A percentile compares a stretch with the other conserved stretches of the same genome.
Conservation (phyloP, 306 rosid genomes). For the Rosa rugosa region DNA sequence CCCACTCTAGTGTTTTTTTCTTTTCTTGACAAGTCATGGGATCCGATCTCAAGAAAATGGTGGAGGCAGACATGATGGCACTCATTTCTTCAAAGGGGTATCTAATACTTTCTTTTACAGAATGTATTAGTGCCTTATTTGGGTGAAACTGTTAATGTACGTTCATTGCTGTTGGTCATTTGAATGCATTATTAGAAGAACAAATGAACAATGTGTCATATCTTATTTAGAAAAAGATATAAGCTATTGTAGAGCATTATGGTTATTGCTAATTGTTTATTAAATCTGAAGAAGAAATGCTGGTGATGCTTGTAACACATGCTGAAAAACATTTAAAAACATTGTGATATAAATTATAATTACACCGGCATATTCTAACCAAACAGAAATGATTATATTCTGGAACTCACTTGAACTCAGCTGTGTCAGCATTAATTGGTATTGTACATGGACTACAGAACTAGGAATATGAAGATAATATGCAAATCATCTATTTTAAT, state of each 20-base stretch:
- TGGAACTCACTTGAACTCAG: not conserved
- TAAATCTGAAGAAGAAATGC: not conserved
- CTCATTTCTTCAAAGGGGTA: slow-evolving; percentile 30
- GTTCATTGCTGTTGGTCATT: slow-evolving; percentile 6
- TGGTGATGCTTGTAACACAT: not conserved
- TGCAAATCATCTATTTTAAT: not conserved
- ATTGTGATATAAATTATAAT: not conserved
- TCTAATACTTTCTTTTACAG: slow-evolving; percentile 29
- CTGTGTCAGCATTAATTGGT: not conserved
- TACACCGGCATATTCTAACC: not conserved
- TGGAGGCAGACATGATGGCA: slow-evolving; percentile 11
- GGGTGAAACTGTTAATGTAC: not conserved
- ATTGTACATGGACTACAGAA: not conserved
- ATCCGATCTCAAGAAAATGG: slow-evolving; percentile 34
- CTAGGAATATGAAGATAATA: not conserved
- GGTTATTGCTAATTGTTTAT: slow-evolving; percentile 17
- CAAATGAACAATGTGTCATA: slow-evolving; percentile 39
- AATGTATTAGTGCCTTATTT: slow-evolving; percentile 1
- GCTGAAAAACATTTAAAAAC: not conserved
- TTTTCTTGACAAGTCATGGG: slow-evolving; percentile 2
- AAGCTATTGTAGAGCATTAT: slow-evolving; percentile 2
- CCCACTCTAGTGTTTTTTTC: too few species aligned
- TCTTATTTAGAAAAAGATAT: slow-evolving; percentile 21
- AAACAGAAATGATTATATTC: not conserved
- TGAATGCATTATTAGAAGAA: slow-evolving; percentile 24